Evolutionary conservation across 1,284 basidiomycete genomes (phyloP).

Genomic region (Ceratorhiza oryzae-sativae): DNA sequence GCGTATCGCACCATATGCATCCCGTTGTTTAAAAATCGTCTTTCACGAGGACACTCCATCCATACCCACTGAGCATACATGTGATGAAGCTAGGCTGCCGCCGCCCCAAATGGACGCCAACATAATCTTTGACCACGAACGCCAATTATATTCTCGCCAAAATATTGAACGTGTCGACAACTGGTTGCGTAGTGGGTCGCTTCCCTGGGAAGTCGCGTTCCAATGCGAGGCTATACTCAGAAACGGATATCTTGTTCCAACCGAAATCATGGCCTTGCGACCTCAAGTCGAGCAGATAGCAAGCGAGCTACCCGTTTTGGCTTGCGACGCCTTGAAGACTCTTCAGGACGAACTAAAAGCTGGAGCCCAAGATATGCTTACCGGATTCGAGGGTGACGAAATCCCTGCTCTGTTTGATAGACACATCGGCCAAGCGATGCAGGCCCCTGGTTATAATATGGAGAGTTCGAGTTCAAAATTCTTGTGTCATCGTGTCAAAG

Average conservation of each 20-base stretch:
- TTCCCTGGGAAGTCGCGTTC: slow-evolving; percentile 39
- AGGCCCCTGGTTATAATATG: background rate
- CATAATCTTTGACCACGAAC: background rate
- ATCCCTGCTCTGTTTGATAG: background rate
- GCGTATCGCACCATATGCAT: background rate
- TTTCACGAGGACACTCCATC: background rate
- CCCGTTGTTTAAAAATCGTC: slow-evolving; percentile 5
- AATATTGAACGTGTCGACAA: background rate
- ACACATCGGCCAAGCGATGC: background rate
- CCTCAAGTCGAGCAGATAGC: background rate
- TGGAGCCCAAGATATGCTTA: background rate
- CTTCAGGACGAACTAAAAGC: background rate
- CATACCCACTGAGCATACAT: slow-evolving; percentile 13
- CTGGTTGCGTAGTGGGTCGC: background rate
- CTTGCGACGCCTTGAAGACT: slow-evolving; percentile 5
- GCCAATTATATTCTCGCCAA: background rate
- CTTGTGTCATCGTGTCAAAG: slow-evolving; percentile 17
- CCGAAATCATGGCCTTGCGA: slow-evolving; percentile 31
- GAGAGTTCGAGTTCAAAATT: background rate
- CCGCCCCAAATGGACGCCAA: background rate
- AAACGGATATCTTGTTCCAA: slow-evolving; percentile 31
- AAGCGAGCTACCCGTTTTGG: background rate
- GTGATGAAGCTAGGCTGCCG: background rate
- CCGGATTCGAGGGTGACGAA: slow-evolving; percentile 4
- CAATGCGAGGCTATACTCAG: slow-evolving; percentile 39